Conservation (phyloP, 139 green algal species). For the Auxenochlorella pyrenoidosa region DNA sequence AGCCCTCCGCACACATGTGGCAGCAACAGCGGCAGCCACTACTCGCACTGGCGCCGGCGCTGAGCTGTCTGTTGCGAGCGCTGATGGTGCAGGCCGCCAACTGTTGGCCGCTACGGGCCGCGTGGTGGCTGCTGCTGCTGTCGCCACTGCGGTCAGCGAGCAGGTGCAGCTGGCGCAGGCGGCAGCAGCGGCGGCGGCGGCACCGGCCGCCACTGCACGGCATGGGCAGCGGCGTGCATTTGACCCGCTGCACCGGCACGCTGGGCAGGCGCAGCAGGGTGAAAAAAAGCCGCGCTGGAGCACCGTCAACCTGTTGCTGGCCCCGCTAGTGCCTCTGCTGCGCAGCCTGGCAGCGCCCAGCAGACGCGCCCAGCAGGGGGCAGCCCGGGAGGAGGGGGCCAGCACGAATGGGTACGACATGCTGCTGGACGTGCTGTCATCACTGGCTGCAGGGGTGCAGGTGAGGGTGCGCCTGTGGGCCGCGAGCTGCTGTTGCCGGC, state of each 20-base stretch:
- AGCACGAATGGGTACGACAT: background rate
- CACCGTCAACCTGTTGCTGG: conserved; percentile 9
- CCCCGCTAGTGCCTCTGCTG: conserved; percentile 8
- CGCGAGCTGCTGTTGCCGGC: too few relatives aligned
- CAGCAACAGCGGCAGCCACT: background rate
- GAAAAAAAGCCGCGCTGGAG: background rate
- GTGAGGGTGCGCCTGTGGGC: background rate
- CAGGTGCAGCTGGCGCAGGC: background rate
- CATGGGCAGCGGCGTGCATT: background rate
- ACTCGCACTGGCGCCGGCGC: background rate
- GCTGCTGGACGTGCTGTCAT: background rate
- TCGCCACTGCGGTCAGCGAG: background rate
- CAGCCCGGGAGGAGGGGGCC: background rate
- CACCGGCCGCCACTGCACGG: background rate
- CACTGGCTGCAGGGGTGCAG: background rate
- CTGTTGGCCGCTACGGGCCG: background rate
- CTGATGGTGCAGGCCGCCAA: background rate
- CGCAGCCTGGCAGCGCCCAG: background rate
- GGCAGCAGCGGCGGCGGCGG: background rate
- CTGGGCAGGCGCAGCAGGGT: background rate
- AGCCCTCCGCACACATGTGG: too few relatives aligned
- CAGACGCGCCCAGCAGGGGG: background rate
- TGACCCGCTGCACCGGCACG: background rate
- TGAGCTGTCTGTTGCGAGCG: background rate
- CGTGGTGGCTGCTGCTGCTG: background rate